Percentiles rank a stretch among this genome's conserved stretches.
phyloP scores from a whole-genome alignment of 495 filamentous ascomycete species.

The Lepraria neglecta region DNA sequence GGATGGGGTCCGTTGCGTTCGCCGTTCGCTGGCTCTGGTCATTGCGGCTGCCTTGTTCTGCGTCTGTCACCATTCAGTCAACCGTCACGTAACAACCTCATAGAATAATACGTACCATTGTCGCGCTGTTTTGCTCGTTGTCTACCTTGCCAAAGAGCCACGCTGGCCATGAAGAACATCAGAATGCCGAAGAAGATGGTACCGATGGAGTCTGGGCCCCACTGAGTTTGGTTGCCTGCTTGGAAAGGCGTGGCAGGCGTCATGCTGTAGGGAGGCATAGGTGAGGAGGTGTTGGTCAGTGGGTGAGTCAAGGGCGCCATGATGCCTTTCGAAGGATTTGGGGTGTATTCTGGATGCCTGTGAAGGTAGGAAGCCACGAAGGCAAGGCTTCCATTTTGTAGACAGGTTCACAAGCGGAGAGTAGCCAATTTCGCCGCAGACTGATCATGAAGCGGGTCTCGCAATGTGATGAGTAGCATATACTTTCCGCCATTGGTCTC shows the following conservation, averaged over 20 bases:
- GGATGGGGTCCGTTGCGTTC: neutral
- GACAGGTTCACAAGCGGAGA: too few species aligned
- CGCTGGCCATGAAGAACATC: constrained; percentile 21
- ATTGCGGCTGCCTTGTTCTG: neutral
- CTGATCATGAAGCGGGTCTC: too few species aligned
- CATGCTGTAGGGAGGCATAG: neutral
- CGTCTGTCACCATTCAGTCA: neutral
- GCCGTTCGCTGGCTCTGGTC: neutral
- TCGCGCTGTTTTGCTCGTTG: neutral
- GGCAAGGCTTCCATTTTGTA: too few species aligned
- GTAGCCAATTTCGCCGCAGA: too few species aligned
- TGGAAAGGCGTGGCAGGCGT: neutral
- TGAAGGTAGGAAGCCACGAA: too few species aligned
- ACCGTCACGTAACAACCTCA: neutral
- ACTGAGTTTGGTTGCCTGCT: neutral
- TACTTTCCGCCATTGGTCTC: neutral
- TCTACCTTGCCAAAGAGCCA: constrained; percentile 23
- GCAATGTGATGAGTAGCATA: too few species aligned
- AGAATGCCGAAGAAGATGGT: constrained; percentile 19
- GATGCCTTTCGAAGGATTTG: neutral
- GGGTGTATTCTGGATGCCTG: too few species aligned
- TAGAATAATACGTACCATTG: neutral
- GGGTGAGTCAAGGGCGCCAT: neutral
- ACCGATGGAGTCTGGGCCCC: constrained; percentile 18
- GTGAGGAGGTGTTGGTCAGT: neutral